phyloP scores from a whole-genome alignment of 805 yeast species.

The Candida pseudoglaebosa region DNA sequence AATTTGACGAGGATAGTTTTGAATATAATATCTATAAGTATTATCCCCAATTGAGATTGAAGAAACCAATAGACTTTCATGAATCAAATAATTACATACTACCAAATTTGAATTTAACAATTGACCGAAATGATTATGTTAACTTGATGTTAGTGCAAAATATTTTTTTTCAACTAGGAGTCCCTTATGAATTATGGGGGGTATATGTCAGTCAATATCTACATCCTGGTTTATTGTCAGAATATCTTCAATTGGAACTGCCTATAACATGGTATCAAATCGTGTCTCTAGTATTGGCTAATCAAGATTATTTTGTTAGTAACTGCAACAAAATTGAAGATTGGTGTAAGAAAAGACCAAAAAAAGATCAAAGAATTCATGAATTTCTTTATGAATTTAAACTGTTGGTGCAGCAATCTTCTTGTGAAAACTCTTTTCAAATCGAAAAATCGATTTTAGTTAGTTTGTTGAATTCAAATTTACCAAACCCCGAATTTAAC shows the following conservation, averaged over 20 bases:
- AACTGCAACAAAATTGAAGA: background rate
- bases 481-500: background rate
- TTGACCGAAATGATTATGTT: slow-evolving; percentile 2
- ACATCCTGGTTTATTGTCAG: background rate
- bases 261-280: slow-evolving; percentile 2
- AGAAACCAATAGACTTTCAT: background rate
- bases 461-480: background rate
- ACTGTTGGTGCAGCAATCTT: background rate
- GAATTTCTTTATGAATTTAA: slow-evolving; percentile 1
- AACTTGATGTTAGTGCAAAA: slow-evolving; percentile 2
- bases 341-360: slow-evolving; percentile 2
- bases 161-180: slow-evolving; percentile 1
- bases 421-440: background rate
- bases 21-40: background rate
- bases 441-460: slow-evolving; percentile 1
- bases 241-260: background rate
- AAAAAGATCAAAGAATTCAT: background rate
- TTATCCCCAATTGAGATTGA: slow-evolving; percentile 2
- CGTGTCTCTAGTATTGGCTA: background rate
- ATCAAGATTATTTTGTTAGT: slow-evolving; percentile 2
- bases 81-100: background rate
- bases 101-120: background rate
- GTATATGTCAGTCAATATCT: slow-evolving; percentile 2
- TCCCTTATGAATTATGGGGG: slow-evolving; percentile 5
- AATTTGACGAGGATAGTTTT: slow-evolving; percentile 1